Evolutionary conservation across 2,329 filamentous ascomycete species (phyloP).

Genomic region (Grosmannia huntii): DNA sequence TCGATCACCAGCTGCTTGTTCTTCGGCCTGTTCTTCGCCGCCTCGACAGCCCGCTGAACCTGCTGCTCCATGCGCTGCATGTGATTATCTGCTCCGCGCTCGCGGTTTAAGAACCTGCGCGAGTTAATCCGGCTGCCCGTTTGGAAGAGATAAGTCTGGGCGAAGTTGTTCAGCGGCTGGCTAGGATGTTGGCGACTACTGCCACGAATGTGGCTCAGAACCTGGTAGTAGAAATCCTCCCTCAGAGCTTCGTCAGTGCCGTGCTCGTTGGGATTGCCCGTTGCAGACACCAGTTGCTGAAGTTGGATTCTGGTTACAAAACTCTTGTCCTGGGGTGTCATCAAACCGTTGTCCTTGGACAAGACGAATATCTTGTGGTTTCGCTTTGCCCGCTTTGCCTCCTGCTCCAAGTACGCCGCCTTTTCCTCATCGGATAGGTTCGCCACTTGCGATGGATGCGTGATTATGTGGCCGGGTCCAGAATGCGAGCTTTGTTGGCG

Average conservation of each 20-base stretch:
- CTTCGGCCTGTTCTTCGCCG: constrained; percentile 94
- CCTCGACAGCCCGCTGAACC: constrained; percentile 91
- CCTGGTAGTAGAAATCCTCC: constrained; percentile 98
- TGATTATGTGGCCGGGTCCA: constrained; percentile 35
- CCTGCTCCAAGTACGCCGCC: constrained; percentile 71
- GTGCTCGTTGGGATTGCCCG: constrained; percentile 71
- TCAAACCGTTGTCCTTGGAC: constrained; percentile 88
- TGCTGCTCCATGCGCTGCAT: constrained; percentile 99
- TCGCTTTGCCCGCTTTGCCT: constrained; percentile 87
- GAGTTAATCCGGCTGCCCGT: constrained; percentile 73
- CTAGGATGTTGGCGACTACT: constrained; percentile 82
- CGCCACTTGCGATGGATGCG: constrained; percentile 61
- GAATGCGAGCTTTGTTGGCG: constrained; percentile 42
- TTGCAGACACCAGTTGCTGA: constrained; percentile 87
- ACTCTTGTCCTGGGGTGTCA: constrained; percentile 99
- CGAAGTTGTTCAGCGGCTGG: constrained; percentile 89
- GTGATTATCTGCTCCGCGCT: constrained; percentile 83
- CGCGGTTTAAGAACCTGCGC: constrained; percentile 50
- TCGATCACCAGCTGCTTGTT: constrained; percentile 95
- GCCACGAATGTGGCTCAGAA: constrained; percentile 86
- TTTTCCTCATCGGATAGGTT: constrained; percentile 76
- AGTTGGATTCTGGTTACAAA: constrained; percentile 97
- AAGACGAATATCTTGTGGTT: constrained; percentile 96
- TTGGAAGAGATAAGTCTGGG: constrained; percentile 94
- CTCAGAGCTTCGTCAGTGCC: constrained; percentile 68